Evolutionary conservation across 1,284 basidiomycete genomes (phyloP), one percentile per base, ranked within the genome.

Genomic region (Cystobasidium sp.): DNA sequence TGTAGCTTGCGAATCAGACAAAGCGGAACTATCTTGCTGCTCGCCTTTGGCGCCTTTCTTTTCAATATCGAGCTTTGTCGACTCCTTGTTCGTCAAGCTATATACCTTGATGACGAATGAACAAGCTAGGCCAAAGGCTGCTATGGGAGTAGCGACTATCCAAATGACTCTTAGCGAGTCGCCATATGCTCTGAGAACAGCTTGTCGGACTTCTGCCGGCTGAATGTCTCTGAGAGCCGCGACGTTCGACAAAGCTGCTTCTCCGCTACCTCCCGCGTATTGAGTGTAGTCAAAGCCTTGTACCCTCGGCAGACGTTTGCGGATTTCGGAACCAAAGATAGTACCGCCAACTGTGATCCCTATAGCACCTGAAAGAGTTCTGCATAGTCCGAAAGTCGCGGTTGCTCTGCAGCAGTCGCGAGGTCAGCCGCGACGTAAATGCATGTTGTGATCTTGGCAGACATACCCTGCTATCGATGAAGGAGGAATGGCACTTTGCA

Each of bases 401-500:
- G 91, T 91, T 74, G 87, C 88, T 52, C 64, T 0, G 91, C 91
- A 1, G 90, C 89, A 90, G 92, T 90, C 16, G 1, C 22, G 10
- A 22, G 10, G 24, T 51, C 58, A 65, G 58, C 39, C 2, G 18
- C 7, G 31, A 5, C 31, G 31, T 31, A 31, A 31, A 31, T 31
- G 31, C 31, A 31, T 31, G 31, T 22, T 10, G n/a, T 7, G 14
- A 9, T 22, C 43, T 70, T 66, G 20, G 20, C 41, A 16, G 63
- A 39, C 86, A 88, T 0, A 66, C 64, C 91, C 91, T 1, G 90
- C 90, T 90, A 92, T 91, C 77, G 92, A 90, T 78, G 88, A 89
- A 31, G 90, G 78, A 0, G 91, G 91, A 90, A 93, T 92, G 0
- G 90, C 89, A 0, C 90, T 90, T 83, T 92, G 91, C 14, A 92